phyloP scores from a whole-genome alignment of 495 filamentous ascomycete genomes.

The Annulohypoxylon bovei region DNA sequence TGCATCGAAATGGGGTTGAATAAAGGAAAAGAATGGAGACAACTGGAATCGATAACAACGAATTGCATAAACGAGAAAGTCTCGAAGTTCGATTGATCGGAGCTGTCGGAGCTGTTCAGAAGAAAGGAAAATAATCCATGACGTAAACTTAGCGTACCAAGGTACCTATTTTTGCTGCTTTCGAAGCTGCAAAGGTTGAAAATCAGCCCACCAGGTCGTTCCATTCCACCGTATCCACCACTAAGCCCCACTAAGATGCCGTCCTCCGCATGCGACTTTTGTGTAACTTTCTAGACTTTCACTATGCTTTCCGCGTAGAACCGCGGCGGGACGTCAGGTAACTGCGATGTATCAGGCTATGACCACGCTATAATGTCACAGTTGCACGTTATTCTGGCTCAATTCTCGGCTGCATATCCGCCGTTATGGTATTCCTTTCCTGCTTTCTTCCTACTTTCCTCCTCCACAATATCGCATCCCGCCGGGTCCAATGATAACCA shows the following conservation, averaged over 20 bases:
- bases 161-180: neutral
- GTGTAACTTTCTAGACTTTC: neutral
- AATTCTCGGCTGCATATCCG: constrained; percentile 11
- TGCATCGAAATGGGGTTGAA: neutral
- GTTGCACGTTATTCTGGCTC: constrained; percentile 37
- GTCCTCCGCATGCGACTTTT: constrained; percentile 20
- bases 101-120: neutral
- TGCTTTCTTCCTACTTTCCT: neutral
- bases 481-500: constrained; percentile 33
- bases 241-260: constrained; percentile 18
- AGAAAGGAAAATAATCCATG: constrained; percentile 17
- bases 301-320: constrained; percentile 5
- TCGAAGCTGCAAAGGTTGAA: too few relatives aligned
- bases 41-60: constrained; percentile 14
- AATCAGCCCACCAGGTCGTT: constrained; percentile 36
- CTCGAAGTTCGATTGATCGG: neutral
- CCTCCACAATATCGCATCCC: constrained; percentile 22
- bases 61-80: constrained; percentile 20
- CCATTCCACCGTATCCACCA: constrained; percentile 21
- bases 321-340: constrained; percentile 9
- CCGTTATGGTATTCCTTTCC: neutral
- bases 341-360: constrained; percentile 38
- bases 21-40: neutral
- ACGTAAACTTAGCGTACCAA: constrained; percentile 14
- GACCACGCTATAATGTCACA: constrained; percentile 46